phyloP scores from a whole-genome alignment of 2,329 filamentous ascomycete genomes.

The Dothideomycetes sp. region DNA sequence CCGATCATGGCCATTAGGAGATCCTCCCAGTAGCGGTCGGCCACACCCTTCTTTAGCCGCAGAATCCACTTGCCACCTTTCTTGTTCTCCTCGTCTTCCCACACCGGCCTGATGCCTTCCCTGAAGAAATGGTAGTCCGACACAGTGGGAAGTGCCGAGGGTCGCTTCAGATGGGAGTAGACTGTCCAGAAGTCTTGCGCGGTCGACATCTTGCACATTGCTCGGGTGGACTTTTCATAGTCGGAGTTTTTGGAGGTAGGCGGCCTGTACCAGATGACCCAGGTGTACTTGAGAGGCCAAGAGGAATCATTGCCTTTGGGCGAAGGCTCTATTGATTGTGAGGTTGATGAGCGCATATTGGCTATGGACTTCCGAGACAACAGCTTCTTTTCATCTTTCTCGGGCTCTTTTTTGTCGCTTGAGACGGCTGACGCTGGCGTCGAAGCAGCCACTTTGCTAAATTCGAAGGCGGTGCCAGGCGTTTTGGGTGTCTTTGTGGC shows the following conservation, averaged over 20 bases:
- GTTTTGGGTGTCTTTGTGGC: slow-evolving; percentile 81
- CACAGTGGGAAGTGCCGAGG: slow-evolving; percentile 77
- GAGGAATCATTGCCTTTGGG: slow-evolving; percentile 25
- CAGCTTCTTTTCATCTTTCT: slow-evolving; percentile 24
- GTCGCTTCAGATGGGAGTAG: slow-evolving; percentile 80
- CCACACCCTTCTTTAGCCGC: slow-evolving; percentile 90
- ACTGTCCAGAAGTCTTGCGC: slow-evolving; percentile 87
- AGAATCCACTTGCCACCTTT: slow-evolving; percentile 96
- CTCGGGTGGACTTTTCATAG: slow-evolving; percentile 92
- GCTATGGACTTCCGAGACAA: slow-evolving; percentile 9
- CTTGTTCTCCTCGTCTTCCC: slow-evolving; percentile 97
- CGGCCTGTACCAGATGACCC: slow-evolving; percentile 96
- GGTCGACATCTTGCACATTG: slow-evolving; percentile 69
- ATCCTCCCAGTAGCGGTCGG: slow-evolving; percentile 95
- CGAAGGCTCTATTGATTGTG: slow-evolving; percentile 12
- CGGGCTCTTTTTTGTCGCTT: slow-evolving; percentile 52
- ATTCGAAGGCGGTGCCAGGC: slow-evolving; percentile 68
- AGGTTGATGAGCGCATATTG: slow-evolving; percentile 5
- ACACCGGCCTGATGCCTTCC: slow-evolving; percentile 89
- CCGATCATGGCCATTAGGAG: slow-evolving; percentile 81
- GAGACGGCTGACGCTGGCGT: slow-evolving; percentile 38
- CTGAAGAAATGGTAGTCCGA: slow-evolving; percentile 98
- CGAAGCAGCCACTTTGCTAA: slow-evolving; percentile 45
- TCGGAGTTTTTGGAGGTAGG: slow-evolving; percentile 96
- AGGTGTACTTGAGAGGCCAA: slow-evolving; percentile 64